Evolutionary conservation across 805 yeast genomes (phyloP).

Genomic region (Saccharomyces paradoxus): DNA sequence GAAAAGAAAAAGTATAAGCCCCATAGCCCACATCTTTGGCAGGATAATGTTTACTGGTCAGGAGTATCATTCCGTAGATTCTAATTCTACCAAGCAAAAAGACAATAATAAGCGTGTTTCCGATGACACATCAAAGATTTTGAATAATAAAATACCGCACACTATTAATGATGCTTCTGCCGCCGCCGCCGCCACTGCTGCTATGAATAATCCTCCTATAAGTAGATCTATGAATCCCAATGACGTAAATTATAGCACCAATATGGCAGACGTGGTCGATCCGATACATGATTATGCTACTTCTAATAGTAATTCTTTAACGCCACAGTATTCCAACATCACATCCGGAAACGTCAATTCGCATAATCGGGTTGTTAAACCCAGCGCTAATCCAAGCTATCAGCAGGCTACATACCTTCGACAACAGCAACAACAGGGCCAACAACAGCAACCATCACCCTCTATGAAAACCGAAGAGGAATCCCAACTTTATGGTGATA

Average conservation of each 20-base stretch:
- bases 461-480: neutral
- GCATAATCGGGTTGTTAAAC: constrained; percentile 1
- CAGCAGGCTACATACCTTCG: constrained; percentile 7
- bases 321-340: neutral
- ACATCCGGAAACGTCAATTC: neutral
- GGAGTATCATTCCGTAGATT: neutral
- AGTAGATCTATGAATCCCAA: neutral
- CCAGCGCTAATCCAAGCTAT: constrained; percentile 6
- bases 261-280: neutral
- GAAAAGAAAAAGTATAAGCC: neutral
- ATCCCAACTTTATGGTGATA: neutral
- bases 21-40: neutral
- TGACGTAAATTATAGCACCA: neutral
- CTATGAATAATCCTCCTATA: neutral
- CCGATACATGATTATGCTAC: neutral
- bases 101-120: neutral
- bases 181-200: neutral
- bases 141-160: neutral
- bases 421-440: constrained; percentile 2
- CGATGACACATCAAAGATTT: neutral
- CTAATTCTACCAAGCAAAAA: neutral
- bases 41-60: neutral
- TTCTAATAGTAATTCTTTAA: neutral
- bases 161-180: neutral
- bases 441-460: neutral